These are phyloP conservation scores for Podospora anserina DNA, from an alignment of 495 filamentous ascomycete genomes.

Conservation along the genomic window DNA sequence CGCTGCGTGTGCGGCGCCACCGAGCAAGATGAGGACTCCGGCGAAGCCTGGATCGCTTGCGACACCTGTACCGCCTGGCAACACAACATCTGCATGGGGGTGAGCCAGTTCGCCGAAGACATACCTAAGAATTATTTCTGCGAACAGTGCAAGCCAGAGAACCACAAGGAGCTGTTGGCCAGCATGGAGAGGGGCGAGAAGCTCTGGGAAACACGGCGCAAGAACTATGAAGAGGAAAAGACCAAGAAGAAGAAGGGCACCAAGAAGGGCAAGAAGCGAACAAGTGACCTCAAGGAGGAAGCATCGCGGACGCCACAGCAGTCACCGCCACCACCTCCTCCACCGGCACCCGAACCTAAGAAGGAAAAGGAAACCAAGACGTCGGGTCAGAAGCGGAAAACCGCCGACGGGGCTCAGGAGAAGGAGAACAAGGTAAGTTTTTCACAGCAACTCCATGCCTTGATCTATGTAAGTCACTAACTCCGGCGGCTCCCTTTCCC, in stretches of 20 bases:
- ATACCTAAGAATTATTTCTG: slow-evolving; percentile 81
- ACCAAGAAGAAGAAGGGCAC: slow-evolving; percentile 41
- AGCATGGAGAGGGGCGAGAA: slow-evolving; percentile 74
- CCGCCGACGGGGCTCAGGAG: slow-evolving; percentile 43
- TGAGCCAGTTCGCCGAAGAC: slow-evolving; percentile 70
- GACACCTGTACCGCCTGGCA: slow-evolving; percentile 92
- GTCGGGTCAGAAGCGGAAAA: slow-evolving; percentile 41
- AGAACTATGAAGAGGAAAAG: slow-evolving; percentile 46
- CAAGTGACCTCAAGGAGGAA: slow-evolving; percentile 48
- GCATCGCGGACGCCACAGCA: slow-evolving; percentile 41
- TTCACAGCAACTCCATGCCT: neutral
- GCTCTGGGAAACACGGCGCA: slow-evolving; percentile 74
- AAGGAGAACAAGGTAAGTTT: slow-evolving; percentile 41
- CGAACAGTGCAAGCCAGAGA: slow-evolving; percentile 79
- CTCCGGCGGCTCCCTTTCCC: slow-evolving; percentile 11
- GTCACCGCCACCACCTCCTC: slow-evolving; percentile 37
- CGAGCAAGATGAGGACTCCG: slow-evolving; percentile 76
- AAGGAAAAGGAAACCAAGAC: slow-evolving; percentile 33
- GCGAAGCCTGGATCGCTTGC: slow-evolving; percentile 86
- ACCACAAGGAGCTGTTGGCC: slow-evolving; percentile 71
- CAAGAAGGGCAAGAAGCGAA: slow-evolving; percentile 51
- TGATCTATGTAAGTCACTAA: neutral
- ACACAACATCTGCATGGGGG: slow-evolving; percentile 91
- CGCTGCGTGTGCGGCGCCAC: slow-evolving; percentile 90
- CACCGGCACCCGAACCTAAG: slow-evolving; percentile 36